Evolutionary conservation across 2,329 filamentous ascomycete species (phyloP).

Genomic region (Microsporum canis): DNA sequence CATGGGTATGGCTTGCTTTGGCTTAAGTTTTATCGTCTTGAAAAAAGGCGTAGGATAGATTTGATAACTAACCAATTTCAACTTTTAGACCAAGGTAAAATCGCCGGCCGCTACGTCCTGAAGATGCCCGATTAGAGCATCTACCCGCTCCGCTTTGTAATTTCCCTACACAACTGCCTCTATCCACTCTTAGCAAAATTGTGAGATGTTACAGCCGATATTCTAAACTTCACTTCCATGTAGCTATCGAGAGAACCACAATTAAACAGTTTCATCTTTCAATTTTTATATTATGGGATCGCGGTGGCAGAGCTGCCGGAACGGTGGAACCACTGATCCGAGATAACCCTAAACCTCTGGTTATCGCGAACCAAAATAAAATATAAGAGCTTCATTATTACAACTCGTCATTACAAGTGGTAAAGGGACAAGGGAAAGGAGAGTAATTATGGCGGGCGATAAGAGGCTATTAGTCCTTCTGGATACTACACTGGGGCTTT

Average conservation of each 20-base stretch:
- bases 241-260: too few species aligned
- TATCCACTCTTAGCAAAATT: too few species aligned
- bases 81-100: slow-evolving; percentile 28
- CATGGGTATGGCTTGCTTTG: not conserved
- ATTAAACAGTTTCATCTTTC: too few species aligned
- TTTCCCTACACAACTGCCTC: too few species aligned
- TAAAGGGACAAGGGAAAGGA: not conserved
- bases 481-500: slow-evolving; percentile 26
- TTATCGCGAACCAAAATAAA: not conserved
- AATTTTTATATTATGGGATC: too few species aligned
- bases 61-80: slow-evolving; percentile 10
- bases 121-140: slow-evolving; percentile 29
- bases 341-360: not conserved
- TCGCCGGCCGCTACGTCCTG: slow-evolving; percentile 35
- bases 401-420: too few species aligned
- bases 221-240: too few species aligned
- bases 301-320: too few species aligned
- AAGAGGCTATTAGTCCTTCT: slow-evolving; percentile 23
- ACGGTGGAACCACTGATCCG: not conserved
- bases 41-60: too few species aligned
- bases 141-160: too few species aligned
- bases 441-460: not conserved
- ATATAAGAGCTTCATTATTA: not conserved
- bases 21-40: too few species aligned
- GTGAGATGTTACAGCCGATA: too few species aligned